These are phyloP conservation scores for Chondrus crispus DNA, from an alignment of 23 red algal species.

Conservation along the genomic window DNA sequence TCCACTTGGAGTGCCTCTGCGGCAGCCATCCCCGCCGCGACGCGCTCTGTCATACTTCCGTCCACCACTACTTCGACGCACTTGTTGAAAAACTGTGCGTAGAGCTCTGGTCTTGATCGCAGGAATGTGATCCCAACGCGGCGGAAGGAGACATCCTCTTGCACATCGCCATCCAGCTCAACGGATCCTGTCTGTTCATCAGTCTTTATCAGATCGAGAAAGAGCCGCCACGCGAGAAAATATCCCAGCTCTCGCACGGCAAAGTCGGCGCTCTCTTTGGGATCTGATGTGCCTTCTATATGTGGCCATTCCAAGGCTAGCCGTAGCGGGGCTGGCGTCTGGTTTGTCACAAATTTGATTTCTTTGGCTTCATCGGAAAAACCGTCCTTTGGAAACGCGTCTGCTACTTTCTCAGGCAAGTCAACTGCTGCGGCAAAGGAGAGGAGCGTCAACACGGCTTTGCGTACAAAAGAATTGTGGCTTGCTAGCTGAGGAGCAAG, in stretches of 20 bases:
- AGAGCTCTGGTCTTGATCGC: neutral
- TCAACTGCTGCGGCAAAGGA: constrained; percentile 32
- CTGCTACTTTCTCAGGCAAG: neutral
- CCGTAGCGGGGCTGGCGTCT: constrained; percentile 16
- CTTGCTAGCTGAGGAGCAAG: constrained; percentile 22
- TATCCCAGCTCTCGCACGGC: constrained; percentile 19
- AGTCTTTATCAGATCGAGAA: constrained; percentile 32
- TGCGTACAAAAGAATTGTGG: neutral
- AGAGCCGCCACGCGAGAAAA: constrained; percentile 60
- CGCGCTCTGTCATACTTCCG: constrained; percentile 24
- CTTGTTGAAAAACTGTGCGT: constrained; percentile 36
- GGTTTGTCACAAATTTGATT: neutral
- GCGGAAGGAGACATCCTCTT: constrained; percentile 54
- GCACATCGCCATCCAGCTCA: neutral
- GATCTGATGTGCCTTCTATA: neutral
- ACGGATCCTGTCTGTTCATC: constrained; percentile 11
- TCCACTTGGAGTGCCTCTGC: constrained; percentile 34
- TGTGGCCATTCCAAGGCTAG: constrained; percentile 28
- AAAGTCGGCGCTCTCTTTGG: neutral
- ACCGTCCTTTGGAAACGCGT: constrained; percentile 33
- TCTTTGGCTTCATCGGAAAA: constrained; percentile 34
- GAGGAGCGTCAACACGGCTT: constrained; percentile 26
- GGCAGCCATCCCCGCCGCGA: constrained; percentile 23
- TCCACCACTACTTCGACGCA: constrained; percentile 65
- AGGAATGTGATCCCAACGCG: constrained; percentile 46